Percentiles rank a stretch among this genome's conserved stretches.
Conservation (phyloP, 108 stramenopile species). For the Fistulifera pelliculosa region DNA sequence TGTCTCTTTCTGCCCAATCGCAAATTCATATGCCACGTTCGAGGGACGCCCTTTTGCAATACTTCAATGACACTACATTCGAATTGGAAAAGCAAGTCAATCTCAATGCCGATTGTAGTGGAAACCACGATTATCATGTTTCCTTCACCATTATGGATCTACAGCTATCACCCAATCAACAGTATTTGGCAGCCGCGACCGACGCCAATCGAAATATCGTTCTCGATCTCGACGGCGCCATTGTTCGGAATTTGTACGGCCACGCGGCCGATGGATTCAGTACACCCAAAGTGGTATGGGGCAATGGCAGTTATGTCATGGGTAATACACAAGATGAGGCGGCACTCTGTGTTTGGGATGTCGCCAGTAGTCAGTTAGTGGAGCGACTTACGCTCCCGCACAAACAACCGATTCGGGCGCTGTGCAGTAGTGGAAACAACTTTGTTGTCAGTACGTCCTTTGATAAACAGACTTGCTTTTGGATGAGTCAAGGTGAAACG, state of each 20-base stretch:
- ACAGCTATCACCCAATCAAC: constrained; percentile 34
- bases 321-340: constrained; percentile 74
- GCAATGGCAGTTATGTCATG: constrained; percentile 62
- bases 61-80: constrained; percentile 54
- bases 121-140: constrained; percentile 71
- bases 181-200: constrained; percentile 70
- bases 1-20: constrained; percentile 57
- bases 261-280: constrained; percentile 72
- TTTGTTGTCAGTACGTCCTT: constrained; percentile 69
- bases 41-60: constrained; percentile 55
- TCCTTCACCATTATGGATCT: constrained; percentile 77
- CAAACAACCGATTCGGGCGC: constrained; percentile 45
- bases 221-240: constrained; percentile 43
- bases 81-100: constrained; percentile 41
- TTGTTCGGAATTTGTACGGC: constrained; percentile 72
- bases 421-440: constrained; percentile 50
- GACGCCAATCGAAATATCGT: constrained; percentile 77
- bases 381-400: constrained; percentile 52
- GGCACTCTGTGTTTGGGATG: constrained; percentile 69
- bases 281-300: constrained; percentile 76
- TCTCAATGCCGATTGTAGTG: constrained; percentile 48
- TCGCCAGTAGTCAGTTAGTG: constrained; percentile 61
- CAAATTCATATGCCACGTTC: constrained; percentile 60
- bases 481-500: constrained; percentile 14
- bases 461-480: constrained; percentile 65